Base-by-base conservation (phyloP, 2,329 filamentous ascomycete species). In the Didymella sp. region DNA sequence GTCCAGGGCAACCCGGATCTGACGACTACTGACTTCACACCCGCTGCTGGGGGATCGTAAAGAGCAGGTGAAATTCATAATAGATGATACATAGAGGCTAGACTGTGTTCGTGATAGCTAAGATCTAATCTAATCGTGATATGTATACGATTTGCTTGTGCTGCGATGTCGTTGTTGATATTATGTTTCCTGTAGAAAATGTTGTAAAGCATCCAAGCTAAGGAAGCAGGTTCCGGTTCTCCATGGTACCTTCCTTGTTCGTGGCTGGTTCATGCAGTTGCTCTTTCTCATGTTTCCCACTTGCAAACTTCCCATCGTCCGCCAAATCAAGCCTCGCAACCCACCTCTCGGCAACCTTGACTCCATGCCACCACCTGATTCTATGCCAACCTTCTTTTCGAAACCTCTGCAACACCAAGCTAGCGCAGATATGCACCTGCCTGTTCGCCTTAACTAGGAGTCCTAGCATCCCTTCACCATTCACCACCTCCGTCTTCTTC, bases 1-100 rank as follows among this genome's bases (percentile, higher is more conserved):
- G 51, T 79, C 21, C 73, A 74, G 11, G 77, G 77, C 0, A 69
- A 74, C 48, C 70, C 53, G 37, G 67, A 79, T 50, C 53, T 78
- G 63, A 68, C 66, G 13, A 63, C 68, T 47, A 77, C 73, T 6
- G 73, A 78, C 42, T 79, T 78, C 22, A 58, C 56, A 2, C 48
- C 54, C 1, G 28, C 54, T 38, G 38, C 43, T n/a, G 54, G 43
- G 13, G 54, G 54, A 17, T 52, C 48, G 3, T 57, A 42, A 9
- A 40, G 13, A 15, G 2, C 7, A 1, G 21, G 6, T 6, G 17
- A 2, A 11, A 17, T 12, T 1, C 35, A 19, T 9, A 6, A 17
- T 11, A 25, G 9, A 40, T 21, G 33, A 12, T 17, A 4, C 15
- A 24, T 13, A 25, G 27, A 31, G n/a, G 17, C 27, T 33, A 19